These are phyloP conservation scores for Ceratocystis huliohia DNA, from an alignment of 2,329 filamentous ascomycete species.

Conservation along the genomic window DNA sequence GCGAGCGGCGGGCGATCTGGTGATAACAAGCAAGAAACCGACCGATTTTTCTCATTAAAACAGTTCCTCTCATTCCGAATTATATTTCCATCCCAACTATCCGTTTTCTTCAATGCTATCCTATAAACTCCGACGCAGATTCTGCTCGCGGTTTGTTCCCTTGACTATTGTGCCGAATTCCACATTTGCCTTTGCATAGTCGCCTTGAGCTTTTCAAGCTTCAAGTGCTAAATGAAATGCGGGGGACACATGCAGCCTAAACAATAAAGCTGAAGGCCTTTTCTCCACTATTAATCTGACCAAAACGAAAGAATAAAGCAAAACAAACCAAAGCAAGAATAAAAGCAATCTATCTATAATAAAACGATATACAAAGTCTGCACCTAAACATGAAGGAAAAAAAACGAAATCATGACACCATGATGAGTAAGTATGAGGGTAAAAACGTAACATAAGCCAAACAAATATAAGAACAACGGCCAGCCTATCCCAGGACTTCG, in stretches of 20 bases:
- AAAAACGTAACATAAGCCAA: constrained; percentile 6
- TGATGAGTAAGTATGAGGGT: background rate
- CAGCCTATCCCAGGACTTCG: background rate
- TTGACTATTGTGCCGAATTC: background rate
- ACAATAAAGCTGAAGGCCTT: background rate
- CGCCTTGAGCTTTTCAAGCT: background rate
- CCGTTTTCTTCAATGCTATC: too few species aligned
- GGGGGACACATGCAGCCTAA: too few species aligned
- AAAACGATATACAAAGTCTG: constrained; percentile 13
- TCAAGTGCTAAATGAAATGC: too few species aligned
- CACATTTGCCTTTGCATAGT: background rate
- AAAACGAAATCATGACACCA: background rate
- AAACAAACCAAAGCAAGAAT: background rate
- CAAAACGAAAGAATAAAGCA: background rate
- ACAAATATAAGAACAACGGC: background rate
- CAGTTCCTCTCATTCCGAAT: too few species aligned
- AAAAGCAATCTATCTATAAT: constrained; percentile 9
- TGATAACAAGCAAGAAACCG: too few species aligned
- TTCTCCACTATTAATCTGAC: background rate
- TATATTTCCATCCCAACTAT: too few species aligned
- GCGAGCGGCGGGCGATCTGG: too few species aligned
- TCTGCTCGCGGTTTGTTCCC: background rate
- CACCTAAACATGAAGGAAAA: background rate
- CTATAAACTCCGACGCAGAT: background rate
- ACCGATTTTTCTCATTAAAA: too few species aligned